Evolutionary conservation across 495 filamentous ascomycete species (phyloP).

Genomic region (Niebla homalea): DNA sequence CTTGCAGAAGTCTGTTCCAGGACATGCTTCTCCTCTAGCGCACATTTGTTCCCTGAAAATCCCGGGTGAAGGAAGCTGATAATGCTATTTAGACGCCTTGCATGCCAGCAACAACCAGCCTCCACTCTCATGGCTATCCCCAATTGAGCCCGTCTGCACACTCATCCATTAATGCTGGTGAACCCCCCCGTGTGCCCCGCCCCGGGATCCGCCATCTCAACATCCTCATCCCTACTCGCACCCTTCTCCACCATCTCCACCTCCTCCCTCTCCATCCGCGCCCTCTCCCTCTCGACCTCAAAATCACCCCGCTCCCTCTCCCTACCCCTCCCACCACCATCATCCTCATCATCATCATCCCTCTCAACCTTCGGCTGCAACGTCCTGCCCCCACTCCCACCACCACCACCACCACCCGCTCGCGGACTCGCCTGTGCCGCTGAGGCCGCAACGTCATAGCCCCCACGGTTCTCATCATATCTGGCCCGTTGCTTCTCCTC

Average conservation of each 20-base stretch:
- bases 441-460: background rate
- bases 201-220: constrained; percentile 14
- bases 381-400: background rate
- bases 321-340: constrained; percentile 9
- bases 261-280: constrained; percentile 13
- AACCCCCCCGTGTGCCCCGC: constrained; percentile 20
- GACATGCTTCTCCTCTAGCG: too few relatives aligned
- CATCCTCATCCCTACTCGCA: constrained; percentile 16
- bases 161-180: constrained; percentile 26
- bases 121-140: too few relatives aligned
- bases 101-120: too few relatives aligned
- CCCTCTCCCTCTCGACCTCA: constrained; percentile 15
- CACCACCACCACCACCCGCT: too few relatives aligned
- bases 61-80: too few relatives aligned
- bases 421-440: background rate
- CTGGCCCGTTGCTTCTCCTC: constrained; percentile 20
- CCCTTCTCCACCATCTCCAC: constrained; percentile 11
- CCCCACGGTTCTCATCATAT: background rate
- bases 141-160: too few relatives aligned
- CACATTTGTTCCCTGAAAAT: too few relatives aligned
- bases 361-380: constrained; percentile 16
- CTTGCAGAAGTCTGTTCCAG: too few relatives aligned
- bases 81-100: too few relatives aligned
- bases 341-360: constrained; percentile 9
- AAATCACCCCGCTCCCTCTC: constrained; percentile 14